A percentile compares a stretch with the other conserved stretches of the same genome.
These are phyloP conservation scores for Protomyces inundatus DNA, from an alignment of 1,139 yeast genomes.

Conservation along the genomic window DNA sequence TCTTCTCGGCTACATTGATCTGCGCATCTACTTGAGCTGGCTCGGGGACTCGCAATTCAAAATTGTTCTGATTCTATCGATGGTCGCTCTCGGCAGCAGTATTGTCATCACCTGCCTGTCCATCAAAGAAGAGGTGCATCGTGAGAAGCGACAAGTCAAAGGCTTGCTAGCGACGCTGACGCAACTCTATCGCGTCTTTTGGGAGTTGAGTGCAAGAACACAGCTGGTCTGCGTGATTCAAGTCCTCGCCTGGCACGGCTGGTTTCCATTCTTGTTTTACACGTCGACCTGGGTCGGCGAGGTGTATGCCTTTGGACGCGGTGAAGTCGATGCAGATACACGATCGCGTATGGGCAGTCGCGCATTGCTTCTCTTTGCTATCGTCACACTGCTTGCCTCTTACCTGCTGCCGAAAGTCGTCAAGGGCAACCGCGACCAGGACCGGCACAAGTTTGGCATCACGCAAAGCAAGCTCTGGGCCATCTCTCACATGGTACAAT, in stretches of 20 bases:
- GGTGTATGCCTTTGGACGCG: conserved; percentile 35
- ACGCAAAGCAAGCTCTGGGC: conserved; percentile 9
- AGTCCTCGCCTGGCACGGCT: conserved; percentile 52
- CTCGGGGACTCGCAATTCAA: conserved; percentile 51
- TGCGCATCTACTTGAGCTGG: conserved; percentile 40
- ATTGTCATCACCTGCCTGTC: conserved; percentile 43
- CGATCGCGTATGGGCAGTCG: conserved; percentile 35
- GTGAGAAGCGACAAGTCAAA: not conserved
- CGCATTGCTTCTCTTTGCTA: conserved; percentile 40
- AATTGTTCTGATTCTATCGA: conserved; percentile 46
- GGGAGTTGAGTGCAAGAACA: conserved; percentile 44
- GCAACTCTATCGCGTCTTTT: conserved; percentile 35
- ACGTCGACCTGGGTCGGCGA: conserved; percentile 47
- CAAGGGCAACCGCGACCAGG: not conserved
- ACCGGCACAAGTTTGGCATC: conserved; percentile 17
- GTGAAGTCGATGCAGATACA: conserved; percentile 31
- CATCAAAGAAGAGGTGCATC: conserved; percentile 44
- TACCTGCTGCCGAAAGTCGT: conserved; percentile 33
- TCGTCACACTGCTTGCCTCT: conserved; percentile 39
- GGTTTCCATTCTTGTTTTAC: conserved; percentile 46
- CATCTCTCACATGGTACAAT: conserved; percentile 14
- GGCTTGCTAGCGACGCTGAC: conserved; percentile 35
- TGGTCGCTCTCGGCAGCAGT: conserved; percentile 42
- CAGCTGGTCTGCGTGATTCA: conserved; percentile 45
- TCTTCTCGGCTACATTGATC: conserved; percentile 44